Evolutionary conservation across 257 asterid species (phyloP).

Genomic region (Mentha longifolia): DNA sequence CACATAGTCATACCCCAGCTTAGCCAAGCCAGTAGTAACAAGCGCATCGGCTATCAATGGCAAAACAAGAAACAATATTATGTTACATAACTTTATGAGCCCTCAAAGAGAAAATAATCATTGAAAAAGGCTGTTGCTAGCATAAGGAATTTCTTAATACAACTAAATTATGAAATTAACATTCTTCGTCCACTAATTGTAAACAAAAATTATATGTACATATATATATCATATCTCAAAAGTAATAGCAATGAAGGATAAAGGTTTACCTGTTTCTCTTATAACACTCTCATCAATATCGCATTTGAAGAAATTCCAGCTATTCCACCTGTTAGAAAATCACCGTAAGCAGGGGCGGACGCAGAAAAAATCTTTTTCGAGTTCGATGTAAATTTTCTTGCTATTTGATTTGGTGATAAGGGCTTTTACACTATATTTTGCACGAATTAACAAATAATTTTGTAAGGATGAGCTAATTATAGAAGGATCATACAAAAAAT

Average conservation of each 20-base stretch:
- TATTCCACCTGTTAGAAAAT: slow-evolving; percentile 71
- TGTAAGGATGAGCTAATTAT: not conserved
- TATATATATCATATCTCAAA: not conserved
- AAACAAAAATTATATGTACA: not conserved
- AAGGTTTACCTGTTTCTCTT: slow-evolving; percentile 79
- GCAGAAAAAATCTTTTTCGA: too few species aligned
- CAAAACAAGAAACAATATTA: slow-evolving; percentile 7
- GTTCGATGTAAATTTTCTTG: too few species aligned
- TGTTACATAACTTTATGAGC: slow-evolving; percentile 2
- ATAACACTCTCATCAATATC: slow-evolving; percentile 75
- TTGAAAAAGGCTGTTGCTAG: too few species aligned
- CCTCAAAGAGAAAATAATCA: not conserved
- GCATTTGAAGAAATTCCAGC: slow-evolving; percentile 95
- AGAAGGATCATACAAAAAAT: not conserved
- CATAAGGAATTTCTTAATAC: slow-evolving; percentile 5
- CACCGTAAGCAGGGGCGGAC: not conserved
- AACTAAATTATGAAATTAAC: not conserved
- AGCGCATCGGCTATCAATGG: slow-evolving; percentile 81
- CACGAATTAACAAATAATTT: too few species aligned
- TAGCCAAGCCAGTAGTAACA: slow-evolving; percentile 84
- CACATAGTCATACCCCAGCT: slow-evolving; percentile 73
- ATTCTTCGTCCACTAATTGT: not conserved
- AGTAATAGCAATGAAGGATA: not conserved
- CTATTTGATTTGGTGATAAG: too few species aligned
- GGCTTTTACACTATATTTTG: too few species aligned